Evolutionary conservation across 2,329 filamentous ascomycete genomes (phyloP).

Genomic region (Hypomyces rosellus): DNA sequence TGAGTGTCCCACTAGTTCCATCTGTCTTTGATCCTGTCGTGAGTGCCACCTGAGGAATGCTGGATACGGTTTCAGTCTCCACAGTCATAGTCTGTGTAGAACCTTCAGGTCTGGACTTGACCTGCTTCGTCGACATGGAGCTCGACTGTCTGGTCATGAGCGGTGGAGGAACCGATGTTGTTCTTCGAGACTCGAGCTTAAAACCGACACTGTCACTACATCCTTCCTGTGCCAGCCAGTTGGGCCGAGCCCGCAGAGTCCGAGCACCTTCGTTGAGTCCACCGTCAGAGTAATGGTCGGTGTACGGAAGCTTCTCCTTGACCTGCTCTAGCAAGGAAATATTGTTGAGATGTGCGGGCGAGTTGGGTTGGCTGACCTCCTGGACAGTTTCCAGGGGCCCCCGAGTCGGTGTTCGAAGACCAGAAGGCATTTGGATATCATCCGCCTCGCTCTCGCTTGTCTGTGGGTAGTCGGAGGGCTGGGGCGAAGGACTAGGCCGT

Average conservation of each 20-base stretch:
- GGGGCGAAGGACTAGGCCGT: slow-evolving; percentile 41
- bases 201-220: slow-evolving; percentile 61
- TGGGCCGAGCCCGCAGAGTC: slow-evolving; percentile 41
- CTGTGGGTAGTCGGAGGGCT: slow-evolving; percentile 32
- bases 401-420: slow-evolving; percentile 53
- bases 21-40: slow-evolving; percentile 58
- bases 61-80: slow-evolving; percentile 91
- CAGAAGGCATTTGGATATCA: slow-evolving; percentile 41
- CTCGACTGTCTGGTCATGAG: slow-evolving; percentile 61
- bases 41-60: slow-evolving; percentile 77
- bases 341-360: slow-evolving; percentile 48
- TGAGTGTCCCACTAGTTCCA: slow-evolving; percentile 64
- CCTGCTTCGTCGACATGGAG: slow-evolving; percentile 55
- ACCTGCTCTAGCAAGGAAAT: slow-evolving; percentile 44
- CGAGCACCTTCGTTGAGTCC: slow-evolving; percentile 33
- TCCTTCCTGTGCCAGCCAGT: slow-evolving; percentile 46
- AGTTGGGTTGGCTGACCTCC: slow-evolving; percentile 74
- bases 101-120: slow-evolving; percentile 68
- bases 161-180: slow-evolving; percentile 43
- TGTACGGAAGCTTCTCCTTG: slow-evolving; percentile 41
- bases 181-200: slow-evolving; percentile 35
- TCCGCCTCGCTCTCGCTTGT: slow-evolving; percentile 48
- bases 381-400: slow-evolving; percentile 83
- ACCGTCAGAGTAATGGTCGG: slow-evolving; percentile 36
- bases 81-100: slow-evolving; percentile 89